Base-by-base conservation (phyloP, 116 monocot species). In the Dioscorea cayenensis region DNA sequence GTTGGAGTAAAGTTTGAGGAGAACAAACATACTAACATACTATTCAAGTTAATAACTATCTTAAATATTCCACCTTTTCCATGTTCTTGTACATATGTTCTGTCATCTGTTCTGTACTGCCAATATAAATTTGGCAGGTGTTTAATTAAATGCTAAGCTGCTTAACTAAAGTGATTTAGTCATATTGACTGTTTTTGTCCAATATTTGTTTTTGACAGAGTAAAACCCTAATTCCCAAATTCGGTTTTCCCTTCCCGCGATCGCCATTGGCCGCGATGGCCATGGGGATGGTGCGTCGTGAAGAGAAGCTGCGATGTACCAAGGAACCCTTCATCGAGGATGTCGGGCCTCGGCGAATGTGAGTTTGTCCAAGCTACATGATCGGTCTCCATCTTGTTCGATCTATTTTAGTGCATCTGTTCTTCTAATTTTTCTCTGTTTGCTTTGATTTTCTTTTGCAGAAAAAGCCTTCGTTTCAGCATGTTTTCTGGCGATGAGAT, bases 321-420 rank as follows among this genome's bases (percentile, higher is more conserved):
- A 97, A 97, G 74, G 88, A 97, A 19, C 88, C 83, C 59, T 97
- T 79, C 60, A 66, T 93, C 22, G 90, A 92, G 63, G 88, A 84
- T 20, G 79, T 65, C 60, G 89, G 86, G 7, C 81, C 84, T 23
- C 84, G 71, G 16, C 84, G 66, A 76, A 90, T 97, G 97, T 97
- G 84, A 66, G 73, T 3, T 35, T 3, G 38, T 20, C 38, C 6
- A 43, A 43, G 5, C 12, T 13, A 17, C 3, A 17, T 36, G 2
- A 18, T 20, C 66, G 17, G 17, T 36, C 17, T 20, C 66, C 5
- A 7, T 19, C 12, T 5, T 43, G 43, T 43, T 43, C 14, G 7
- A 18, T 43, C 38, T 7, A 64, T 11, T 32, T 14, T 13, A 11
- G 5, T 64, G 14, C 13, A 28, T 32, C 4, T 14, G 14, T 16